Base-by-base conservation (phyloP, 2,329 filamentous ascomycete genomes). In the Huntiella omanensis region DNA sequence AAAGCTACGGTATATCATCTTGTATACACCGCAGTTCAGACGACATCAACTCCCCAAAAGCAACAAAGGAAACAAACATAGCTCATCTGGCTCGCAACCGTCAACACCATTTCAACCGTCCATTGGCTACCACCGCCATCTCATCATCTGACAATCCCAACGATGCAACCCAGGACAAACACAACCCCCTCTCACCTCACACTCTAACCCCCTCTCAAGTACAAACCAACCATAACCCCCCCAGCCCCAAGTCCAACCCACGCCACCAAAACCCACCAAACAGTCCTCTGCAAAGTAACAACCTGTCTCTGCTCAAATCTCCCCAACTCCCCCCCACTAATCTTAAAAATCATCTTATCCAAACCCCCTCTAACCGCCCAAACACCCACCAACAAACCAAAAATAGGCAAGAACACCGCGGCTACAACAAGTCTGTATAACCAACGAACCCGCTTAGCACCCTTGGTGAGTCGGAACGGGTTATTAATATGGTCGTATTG, bases 201-300 rank as follows among this genome's bases (percentile, higher is more conserved):
- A 17, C 17, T 17, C 17, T 17, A 17, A 32, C 33, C 22, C 35
- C 28, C 35, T 17, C 45, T 45, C 5, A 44, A 17, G 37, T 41
- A 46, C 32, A 49, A 33, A 15, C 35, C 34, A 5, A 13, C 43
- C 39, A 49, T 42, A 35, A 49, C 35, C n/a, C 15, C 47, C 28
- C 46, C 39, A n/a, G 47, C 47, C 7, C 13, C 39, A 12, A 22
- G 17, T 8, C 39, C 39, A 38, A 49, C 34, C 13, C 39, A 17
- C 12, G 10, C 22, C 39, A 49, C 47, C 5, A 49, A 33, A 12
- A 33, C 39, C 43, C 43, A 49, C 43, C 38, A 49, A 33, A 49
- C 38, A 7, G 43, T 33, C 15, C 43, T 40, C 7, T 37, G 38
- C 16, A 49, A 32, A 22, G 43, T 17, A 11, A 39, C 43, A 15